phyloP scores from a whole-genome alignment of 1,139 yeast genomes.

The Dujonia santamariae region DNA sequence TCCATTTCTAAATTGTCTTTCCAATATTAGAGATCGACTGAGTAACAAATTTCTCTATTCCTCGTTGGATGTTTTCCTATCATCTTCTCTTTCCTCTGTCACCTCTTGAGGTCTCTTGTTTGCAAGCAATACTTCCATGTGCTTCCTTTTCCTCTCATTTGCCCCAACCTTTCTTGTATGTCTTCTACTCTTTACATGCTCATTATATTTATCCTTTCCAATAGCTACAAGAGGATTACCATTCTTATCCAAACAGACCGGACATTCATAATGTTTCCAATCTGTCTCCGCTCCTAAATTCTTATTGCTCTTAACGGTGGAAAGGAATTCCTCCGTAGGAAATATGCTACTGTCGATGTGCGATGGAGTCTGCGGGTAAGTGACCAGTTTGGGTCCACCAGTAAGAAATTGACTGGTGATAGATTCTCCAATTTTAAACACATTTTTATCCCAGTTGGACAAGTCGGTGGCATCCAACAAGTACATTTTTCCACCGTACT shows the following conservation, averaged over 20 bases:
- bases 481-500: slow-evolving; percentile 62
- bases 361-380: slow-evolving; percentile 40
- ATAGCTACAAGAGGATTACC: slow-evolving; percentile 62
- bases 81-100: not conserved
- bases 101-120: not conserved
- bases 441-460: slow-evolving; percentile 54
- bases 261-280: slow-evolving; percentile 74
- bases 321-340: slow-evolving; percentile 19
- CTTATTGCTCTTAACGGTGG: slow-evolving; percentile 32
- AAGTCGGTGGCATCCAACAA: slow-evolving; percentile 78
- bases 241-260: slow-evolving; percentile 56
- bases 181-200: slow-evolving; percentile 64
- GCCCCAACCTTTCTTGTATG: slow-evolving; percentile 39
- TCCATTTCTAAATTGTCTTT: too few relatives aligned
- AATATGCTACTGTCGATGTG: slow-evolving; percentile 34
- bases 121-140: slow-evolving; percentile 9
- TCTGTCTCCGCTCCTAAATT: slow-evolving; percentile 36
- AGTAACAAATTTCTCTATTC: too few relatives aligned
- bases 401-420: slow-evolving; percentile 43
- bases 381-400: slow-evolving; percentile 24
- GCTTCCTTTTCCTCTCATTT: slow-evolving; percentile 16
- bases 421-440: slow-evolving; percentile 49
- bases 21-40: too few relatives aligned
- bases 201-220: slow-evolving; percentile 69
- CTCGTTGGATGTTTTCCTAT: not conserved